phyloP scores from a whole-genome alignment of 2,329 filamentous ascomycete genomes.

The Chalaropsis ovoidea region DNA sequence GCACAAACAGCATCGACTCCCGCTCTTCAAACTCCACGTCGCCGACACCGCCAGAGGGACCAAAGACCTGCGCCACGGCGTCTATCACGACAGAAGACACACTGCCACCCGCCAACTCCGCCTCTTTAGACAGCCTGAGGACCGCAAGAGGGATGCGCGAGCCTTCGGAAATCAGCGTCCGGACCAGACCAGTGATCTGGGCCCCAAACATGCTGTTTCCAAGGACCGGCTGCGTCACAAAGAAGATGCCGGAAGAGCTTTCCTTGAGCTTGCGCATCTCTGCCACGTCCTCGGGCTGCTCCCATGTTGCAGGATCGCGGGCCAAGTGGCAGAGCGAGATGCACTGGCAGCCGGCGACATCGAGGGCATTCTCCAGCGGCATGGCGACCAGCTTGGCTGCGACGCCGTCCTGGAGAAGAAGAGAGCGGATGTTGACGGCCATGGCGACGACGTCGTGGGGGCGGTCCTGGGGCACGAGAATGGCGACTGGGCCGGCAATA shows the following conservation, averaged over 20 bases:
- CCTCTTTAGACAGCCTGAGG: constrained; percentile 30
- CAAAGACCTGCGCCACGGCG: constrained; percentile 15
- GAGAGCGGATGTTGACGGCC: constrained; percentile 7
- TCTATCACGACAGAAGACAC: neutral
- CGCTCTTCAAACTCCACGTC: constrained; percentile 37
- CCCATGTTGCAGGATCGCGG: neutral
- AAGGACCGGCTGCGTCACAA: constrained; percentile 38
- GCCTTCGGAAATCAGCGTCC: constrained; percentile 43
- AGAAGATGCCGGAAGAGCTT: constrained; percentile 36
- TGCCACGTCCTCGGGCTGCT: constrained; percentile 31
- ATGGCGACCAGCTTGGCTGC: neutral
- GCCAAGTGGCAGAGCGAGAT: constrained; percentile 22
- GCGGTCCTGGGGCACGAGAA: constrained; percentile 16
- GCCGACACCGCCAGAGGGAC: neutral
- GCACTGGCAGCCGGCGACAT: neutral
- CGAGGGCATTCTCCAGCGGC: neutral
- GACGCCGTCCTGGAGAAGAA: neutral
- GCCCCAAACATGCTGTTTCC: constrained; percentile 33
- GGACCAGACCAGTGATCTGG: constrained; percentile 38
- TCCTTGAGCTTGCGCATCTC: constrained; percentile 36
- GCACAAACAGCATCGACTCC: constrained; percentile 35
- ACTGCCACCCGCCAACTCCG: constrained; percentile 37
- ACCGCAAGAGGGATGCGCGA: constrained; percentile 30
- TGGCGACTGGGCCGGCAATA: constrained; percentile 2
- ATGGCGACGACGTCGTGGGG: constrained; percentile 2